Evolutionary conservation across 2,329 filamentous ascomycete genomes (phyloP).

Genomic region (Fusarium sp.): DNA sequence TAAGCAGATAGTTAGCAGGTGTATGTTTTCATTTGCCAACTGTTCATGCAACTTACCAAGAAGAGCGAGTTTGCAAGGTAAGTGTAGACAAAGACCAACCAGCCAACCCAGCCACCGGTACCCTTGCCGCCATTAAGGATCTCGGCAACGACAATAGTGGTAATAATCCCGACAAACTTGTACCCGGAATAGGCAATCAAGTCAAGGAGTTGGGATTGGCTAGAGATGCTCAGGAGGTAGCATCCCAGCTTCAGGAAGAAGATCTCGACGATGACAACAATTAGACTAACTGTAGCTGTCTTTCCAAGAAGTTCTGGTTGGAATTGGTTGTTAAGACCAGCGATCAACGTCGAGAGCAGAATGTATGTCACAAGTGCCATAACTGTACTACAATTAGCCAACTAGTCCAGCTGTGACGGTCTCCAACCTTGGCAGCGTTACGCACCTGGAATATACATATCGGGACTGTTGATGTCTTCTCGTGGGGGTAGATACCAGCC

Average conservation of each 20-base stretch:
- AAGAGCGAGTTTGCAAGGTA: conserved; percentile 96
- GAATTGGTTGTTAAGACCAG: conserved; percentile 89
- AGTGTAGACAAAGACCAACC: conserved; percentile 89
- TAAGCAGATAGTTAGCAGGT: conserved; percentile 49
- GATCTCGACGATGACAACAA: conserved; percentile 87
- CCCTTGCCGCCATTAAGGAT: conserved; percentile 80
- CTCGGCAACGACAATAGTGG: conserved; percentile 83
- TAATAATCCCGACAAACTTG: conserved; percentile 97
- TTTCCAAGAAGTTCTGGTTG: conserved; percentile 92
- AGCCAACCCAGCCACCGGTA: conserved; percentile 88
- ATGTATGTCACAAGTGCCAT: conserved; percentile 99
- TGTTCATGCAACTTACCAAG: conserved; percentile 68
- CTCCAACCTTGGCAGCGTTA: background rate
- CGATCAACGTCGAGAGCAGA: conserved; percentile 88
- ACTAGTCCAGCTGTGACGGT: too few species aligned
- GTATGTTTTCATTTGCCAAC: background rate
- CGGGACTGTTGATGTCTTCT: conserved; percentile 96
- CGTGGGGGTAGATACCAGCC: conserved; percentile 88
- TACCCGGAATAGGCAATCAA: conserved; percentile 97
- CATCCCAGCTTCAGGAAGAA: conserved; percentile 90
- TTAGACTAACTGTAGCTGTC: conserved; percentile 84
- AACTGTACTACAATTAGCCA: conserved; percentile 55
- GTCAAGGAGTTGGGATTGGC: conserved; percentile 92
- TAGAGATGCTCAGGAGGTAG: conserved; percentile 92
- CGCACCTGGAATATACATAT: conserved; percentile 93